These are phyloP conservation scores for Euptelea pleiosperma DNA, from an alignment of 164 flowering plant genomes.

Conservation along the genomic window DNA sequence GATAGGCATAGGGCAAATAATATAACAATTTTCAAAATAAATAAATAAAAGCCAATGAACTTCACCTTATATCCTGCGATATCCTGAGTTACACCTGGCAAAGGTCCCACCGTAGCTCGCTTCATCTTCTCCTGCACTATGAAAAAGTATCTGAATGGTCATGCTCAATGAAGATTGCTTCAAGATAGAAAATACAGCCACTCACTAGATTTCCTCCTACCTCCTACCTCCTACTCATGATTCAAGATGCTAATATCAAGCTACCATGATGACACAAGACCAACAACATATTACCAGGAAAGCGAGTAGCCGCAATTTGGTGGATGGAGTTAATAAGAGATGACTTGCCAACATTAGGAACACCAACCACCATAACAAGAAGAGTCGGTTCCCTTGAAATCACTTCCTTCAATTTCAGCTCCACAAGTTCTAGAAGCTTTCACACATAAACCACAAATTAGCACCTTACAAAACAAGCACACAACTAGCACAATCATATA, in stretches of 20 bases:
- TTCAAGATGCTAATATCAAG: not conserved
- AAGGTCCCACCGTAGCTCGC: constrained; percentile 88
- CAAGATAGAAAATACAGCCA: not conserved
- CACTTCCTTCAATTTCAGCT: constrained; percentile 77
- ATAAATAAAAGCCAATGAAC: not conserved
- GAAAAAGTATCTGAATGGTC: constrained; percentile 23
- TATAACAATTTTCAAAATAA: not conserved
- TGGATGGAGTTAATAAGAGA: constrained; percentile 82
- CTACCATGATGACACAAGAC: not conserved
- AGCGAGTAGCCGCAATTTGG: constrained; percentile 69
- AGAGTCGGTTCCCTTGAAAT: constrained; percentile 93
- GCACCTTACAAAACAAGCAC: constrained; percentile 2
- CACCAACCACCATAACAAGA: constrained; percentile 95
- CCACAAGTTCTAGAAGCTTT: constrained; percentile 83
- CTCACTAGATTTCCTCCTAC: no score
- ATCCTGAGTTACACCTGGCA: constrained; percentile 98
- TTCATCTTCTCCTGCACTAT: constrained; percentile 85
- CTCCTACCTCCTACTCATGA: not conserved
- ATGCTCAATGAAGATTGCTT: constrained; percentile 8
- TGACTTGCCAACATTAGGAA: constrained; percentile 97
- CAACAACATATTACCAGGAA: constrained; percentile 60
- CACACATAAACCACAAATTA: constrained; percentile 22
- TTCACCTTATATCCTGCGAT: constrained; percentile 94
- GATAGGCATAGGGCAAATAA: constrained; percentile 2
- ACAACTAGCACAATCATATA: no score